A percentile compares a stretch with the other conserved stretches of the same genome.
Conservation (phyloP, 2,329 filamentous ascomycete species). For the Neofusicoccum cordaticola region DNA sequence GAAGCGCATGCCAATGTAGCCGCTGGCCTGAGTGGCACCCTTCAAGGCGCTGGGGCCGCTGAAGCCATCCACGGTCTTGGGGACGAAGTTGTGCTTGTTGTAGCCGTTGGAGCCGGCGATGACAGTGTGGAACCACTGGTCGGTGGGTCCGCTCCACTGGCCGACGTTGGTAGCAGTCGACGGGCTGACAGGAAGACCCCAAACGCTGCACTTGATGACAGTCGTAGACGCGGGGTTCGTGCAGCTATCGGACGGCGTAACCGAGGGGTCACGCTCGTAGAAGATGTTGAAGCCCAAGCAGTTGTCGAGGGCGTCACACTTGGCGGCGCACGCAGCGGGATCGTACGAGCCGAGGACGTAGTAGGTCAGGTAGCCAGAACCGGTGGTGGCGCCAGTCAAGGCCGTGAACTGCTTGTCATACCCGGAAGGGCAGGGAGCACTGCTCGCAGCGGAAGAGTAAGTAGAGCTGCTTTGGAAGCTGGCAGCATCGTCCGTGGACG, state of each 20-base stretch:
- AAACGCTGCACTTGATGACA: constrained; percentile 31
- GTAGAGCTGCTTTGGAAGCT: background rate
- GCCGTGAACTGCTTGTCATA: constrained; percentile 17
- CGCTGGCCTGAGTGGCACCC: background rate
- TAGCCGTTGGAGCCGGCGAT: constrained; percentile 24
- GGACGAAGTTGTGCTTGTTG: background rate
- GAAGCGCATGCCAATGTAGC: background rate
- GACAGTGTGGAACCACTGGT: constrained; percentile 20
- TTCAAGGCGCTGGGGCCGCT: background rate
- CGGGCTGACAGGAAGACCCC: constrained; percentile 25
- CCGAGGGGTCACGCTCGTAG: constrained; percentile 21
- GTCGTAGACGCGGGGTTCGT: constrained; percentile 19
- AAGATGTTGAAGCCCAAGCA: constrained; percentile 25
- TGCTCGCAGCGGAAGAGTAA: background rate
- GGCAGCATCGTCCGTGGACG: background rate
- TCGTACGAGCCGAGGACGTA: constrained; percentile 18
- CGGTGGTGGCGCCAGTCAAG: constrained; percentile 17
- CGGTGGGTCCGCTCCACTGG: constrained; percentile 20
- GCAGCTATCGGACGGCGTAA: constrained; percentile 10
- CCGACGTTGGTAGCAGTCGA: constrained; percentile 27
- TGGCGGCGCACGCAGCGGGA: constrained; percentile 14
- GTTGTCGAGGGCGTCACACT: constrained; percentile 14
- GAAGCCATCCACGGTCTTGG: background rate
- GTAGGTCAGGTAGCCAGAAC: constrained; percentile 20
- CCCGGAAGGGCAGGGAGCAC: background rate